Conservation (phyloP, 1,284 basidiomycete species). For the Tilletia indica region DNA sequence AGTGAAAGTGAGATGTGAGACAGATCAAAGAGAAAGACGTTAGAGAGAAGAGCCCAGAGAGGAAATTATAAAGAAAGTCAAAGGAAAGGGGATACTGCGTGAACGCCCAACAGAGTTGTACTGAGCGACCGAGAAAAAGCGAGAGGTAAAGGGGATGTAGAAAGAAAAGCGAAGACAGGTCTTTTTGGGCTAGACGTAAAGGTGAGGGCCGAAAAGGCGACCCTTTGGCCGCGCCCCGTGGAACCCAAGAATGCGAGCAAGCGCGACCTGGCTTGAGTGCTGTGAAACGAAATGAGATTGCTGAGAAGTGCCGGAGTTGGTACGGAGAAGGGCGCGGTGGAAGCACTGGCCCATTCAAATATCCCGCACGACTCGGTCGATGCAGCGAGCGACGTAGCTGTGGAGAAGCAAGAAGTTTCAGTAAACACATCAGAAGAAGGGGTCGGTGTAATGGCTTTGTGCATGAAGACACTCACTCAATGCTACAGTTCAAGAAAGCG, state of each 20-base stretch:
- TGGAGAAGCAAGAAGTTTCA: not conserved
- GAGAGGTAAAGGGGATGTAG: not conserved
- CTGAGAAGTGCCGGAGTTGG: not conserved
- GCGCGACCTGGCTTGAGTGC: no score
- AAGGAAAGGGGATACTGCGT: not conserved
- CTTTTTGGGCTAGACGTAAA: no score
- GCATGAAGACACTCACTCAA: constrained; percentile 1
- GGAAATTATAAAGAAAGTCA: not conserved
- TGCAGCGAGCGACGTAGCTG: constrained; percentile 47
- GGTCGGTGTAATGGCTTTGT: not conserved
- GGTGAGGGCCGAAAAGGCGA: no score
- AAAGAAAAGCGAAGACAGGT: no score
- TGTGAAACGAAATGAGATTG: no score
- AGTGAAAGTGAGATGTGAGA: not conserved
- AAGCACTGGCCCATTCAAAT: not conserved
- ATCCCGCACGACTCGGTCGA: constrained; percentile 50
- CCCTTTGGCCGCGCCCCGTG: no score
- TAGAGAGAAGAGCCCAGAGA: not conserved
- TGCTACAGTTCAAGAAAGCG: not conserved
- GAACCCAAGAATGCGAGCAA: no score
- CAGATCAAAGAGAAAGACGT: not conserved
- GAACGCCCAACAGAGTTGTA: not conserved
- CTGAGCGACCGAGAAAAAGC: not conserved
- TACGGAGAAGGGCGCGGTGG: not conserved
- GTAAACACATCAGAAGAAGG: not conserved